Base-by-base conservation (phyloP, 495 filamentous ascomycete genomes). In the Friedmanniomyces simplex region DNA sequence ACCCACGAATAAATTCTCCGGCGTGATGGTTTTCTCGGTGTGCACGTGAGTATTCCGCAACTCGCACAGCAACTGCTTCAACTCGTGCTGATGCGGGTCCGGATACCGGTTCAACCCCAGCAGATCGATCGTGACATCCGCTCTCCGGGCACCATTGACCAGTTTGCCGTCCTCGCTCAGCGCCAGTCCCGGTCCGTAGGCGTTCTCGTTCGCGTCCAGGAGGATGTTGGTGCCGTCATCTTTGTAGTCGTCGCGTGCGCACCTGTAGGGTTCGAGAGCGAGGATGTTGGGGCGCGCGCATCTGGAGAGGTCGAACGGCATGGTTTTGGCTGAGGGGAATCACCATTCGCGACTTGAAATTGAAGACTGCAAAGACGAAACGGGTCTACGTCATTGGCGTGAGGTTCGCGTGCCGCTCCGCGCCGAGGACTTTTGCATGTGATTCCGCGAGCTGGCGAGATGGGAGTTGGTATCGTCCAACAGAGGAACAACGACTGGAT, bases 191-290 rank as follows among this genome's bases (percentile, higher is more conserved):
- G 93, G 91, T 1, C 94, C 93, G 71, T 85, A 96, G 52, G 93
- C 90, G 68, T 97, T 98, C 71, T 98, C 93, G 63, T 98, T 98
- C 56, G 94, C 93, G 67, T 98, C 93, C 57, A 98, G 86, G 28
- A 98, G 82, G 55, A 97, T 84, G 68, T 97, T 97, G 47, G 85
- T 95, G 62, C 93, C 94, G 67, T 98, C 87, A 68, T 98, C 93
- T 78, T 97, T 95, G 78, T 97, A 97, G 80, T 98, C 91, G 78
- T 74, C 71, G 53, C 71, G 45, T 12, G 71, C 71, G 52, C 71
- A 74, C 26, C 71, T 60, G 54, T 74, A 74, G 47, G 71, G 71
- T 58, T 72, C 63, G 24, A 74, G 56, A 16, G 66, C 63, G 20
- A 74, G 55, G 37, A 74, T 74, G 47, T 72, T 73, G 2, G 69